phyloP scores from a whole-genome alignment of 495 filamentous ascomycete species.

The Annulohypoxylon bovei region DNA sequence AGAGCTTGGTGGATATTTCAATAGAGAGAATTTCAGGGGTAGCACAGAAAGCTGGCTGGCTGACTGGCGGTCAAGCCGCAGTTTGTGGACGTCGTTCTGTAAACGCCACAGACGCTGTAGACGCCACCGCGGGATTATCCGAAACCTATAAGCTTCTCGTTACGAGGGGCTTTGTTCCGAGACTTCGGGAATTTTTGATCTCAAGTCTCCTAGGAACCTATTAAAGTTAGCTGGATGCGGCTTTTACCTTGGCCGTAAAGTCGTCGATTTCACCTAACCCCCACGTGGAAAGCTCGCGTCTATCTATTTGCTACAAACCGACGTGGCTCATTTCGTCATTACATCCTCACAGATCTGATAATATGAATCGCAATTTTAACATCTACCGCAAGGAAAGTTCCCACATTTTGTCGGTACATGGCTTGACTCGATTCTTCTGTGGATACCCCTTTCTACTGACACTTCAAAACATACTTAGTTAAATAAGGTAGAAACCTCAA shows the following conservation, averaged over 20 bases:
- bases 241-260: slow-evolving; percentile 28
- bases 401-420: slow-evolving; percentile 9
- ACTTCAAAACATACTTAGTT: not conserved
- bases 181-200: not conserved
- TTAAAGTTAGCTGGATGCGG: slow-evolving; percentile 31
- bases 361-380: slow-evolving; percentile 15
- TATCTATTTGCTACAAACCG: slow-evolving; percentile 41
- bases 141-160: not conserved
- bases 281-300: slow-evolving; percentile 37
- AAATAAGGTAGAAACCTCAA: not conserved
- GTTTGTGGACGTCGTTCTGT: not conserved
- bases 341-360: slow-evolving; percentile 18
- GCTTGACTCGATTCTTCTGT: not conserved
- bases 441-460: slow-evolving; percentile 2
- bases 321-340: slow-evolving; percentile 34
- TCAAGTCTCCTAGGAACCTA: not conserved
- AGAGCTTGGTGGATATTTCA: slow-evolving; percentile 12
- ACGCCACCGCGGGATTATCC: slow-evolving; percentile 24
- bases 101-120: slow-evolving; percentile 19
- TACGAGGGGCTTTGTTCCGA: not conserved
- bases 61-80: slow-evolving; percentile 19
- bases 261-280: slow-evolving; percentile 27
- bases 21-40: slow-evolving; percentile 13
- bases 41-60: not conserved
- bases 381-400: slow-evolving; percentile 5